Evolutionary conservation across 176 grass and related monocot genomes (phyloP), one percentile per base, ranked within the genome.

Genomic region (Hyparrhenia diplandra): DNA sequence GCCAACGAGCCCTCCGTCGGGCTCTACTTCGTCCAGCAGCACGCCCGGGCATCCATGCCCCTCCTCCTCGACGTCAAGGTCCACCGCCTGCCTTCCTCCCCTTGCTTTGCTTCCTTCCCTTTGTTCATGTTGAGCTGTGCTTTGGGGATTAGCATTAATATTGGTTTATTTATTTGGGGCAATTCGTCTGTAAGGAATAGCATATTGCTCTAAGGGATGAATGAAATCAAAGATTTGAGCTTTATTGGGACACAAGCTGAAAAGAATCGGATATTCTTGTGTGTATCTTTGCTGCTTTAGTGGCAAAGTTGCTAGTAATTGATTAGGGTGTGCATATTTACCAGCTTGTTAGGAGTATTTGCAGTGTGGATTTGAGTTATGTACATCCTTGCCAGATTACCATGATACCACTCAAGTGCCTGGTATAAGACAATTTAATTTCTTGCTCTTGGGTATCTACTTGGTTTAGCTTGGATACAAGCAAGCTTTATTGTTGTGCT

Each of bases 11-110:
- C 95, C 84, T 93, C 95, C 34, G 67, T 93, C 52, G 95, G 95
- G 47, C 89, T 98, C 66, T 98, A 92, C 88, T 98, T 93, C 86
- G 88, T 93, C 57, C 88, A 98, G 87, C 92, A 98, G 88, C 95
- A 98, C 71, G 92, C 92, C 31, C 88, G 81, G 30, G 78, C 90
- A 5, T 95, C 95, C 86, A 91, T 95, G 90, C 92, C 92, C 69
- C 78, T 91, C 74, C 86, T 98, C 63, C 90, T 98, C 69, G 88
- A 88, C 78, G 88, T 93, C 76, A 85, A 91, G 31, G 31, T 32
- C 31, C 31, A 32, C 4, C 31, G 31, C 31, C 31, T 32, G 31
- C 2, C 31, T 32, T 32, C 2, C 31, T 32, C 31, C 31, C 31
- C 4, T n/a, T n/a, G n/a, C 31, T 32, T 32, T 32, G 31, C 31